Conservation (phyloP, 371 early-diverging fungal species). For the Mortierella sp. region DNA sequence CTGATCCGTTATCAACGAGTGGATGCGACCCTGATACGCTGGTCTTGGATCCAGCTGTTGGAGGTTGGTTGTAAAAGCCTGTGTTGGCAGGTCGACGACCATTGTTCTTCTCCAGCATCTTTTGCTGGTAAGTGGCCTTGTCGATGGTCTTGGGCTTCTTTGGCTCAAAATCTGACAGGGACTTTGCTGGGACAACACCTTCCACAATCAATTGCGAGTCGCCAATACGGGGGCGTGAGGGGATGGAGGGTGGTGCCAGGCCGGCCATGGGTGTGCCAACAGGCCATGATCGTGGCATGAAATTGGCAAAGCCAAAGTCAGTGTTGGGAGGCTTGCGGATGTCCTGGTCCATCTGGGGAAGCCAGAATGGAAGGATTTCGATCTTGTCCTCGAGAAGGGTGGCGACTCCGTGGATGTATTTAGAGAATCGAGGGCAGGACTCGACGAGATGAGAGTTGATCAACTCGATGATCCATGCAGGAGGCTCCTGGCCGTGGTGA, state of each 20-base stretch:
- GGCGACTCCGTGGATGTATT: slow-evolving; percentile 98
- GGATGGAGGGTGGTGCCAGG: slow-evolving; percentile 15
- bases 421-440: slow-evolving; percentile 98
- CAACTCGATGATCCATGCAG: slow-evolving; percentile 95
- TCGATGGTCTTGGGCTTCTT: slow-evolving; percentile 54
- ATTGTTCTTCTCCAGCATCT: slow-evolving; percentile 46
- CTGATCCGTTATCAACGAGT: slow-evolving; percentile 22
- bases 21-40: slow-evolving; percentile 36
- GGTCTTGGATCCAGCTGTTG: slow-evolving; percentile 14
- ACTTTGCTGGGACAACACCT: slow-evolving; percentile 12
- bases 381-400: slow-evolving; percentile 91
- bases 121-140: slow-evolving; percentile 48
- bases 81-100: slow-evolving; percentile 25
- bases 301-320: slow-evolving; percentile 63
- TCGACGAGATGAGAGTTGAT: slow-evolving; percentile 93
- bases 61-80: slow-evolving; percentile 31
- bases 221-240: slow-evolving; percentile 9
- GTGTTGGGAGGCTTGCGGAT: slow-evolving; percentile 79
- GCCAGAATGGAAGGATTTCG: slow-evolving; percentile 97
- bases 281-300: slow-evolving; percentile 58
- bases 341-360: slow-evolving; percentile 94
- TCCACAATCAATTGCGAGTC: too few species aligned
- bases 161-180: slow-evolving; percentile 52
- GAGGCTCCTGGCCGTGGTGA: slow-evolving; percentile 86
- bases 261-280: slow-evolving; percentile 42